Evolutionary conservation across 1,284 basidiomycete species (phyloP).

Genomic region (Hemileia vastatrix): DNA sequence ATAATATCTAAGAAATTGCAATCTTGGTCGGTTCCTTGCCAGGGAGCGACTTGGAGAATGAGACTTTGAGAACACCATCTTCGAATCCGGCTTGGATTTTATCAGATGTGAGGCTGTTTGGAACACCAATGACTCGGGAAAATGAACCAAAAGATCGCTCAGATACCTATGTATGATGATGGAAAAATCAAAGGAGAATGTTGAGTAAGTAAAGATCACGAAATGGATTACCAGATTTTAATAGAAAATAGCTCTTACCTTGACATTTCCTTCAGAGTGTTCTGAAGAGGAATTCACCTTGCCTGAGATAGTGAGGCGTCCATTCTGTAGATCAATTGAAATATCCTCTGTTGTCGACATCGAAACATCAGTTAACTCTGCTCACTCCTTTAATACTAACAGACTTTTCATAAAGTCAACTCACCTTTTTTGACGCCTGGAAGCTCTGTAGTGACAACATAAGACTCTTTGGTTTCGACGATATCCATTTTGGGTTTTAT

Average conservation of each 20-base stretch:
- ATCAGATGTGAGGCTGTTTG: slow-evolving; percentile 5
- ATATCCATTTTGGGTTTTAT: slow-evolving; percentile 19
- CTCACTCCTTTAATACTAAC: no score
- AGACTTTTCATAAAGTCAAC: no score
- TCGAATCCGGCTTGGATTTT: slow-evolving; percentile 18
- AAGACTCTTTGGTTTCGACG: slow-evolving; percentile 11
- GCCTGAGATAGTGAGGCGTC: slow-evolving; percentile 10
- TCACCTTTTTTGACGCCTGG: slow-evolving; percentile 19
- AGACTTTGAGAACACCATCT: slow-evolving; percentile 12
- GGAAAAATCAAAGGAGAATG: no score
- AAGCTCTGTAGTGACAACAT: slow-evolving; percentile 11
- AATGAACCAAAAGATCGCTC: slow-evolving; percentile 19
- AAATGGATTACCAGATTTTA: background rate
- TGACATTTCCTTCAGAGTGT: slow-evolving; percentile 9
- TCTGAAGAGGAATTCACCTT: slow-evolving; percentile 12
- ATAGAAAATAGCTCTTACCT: slow-evolving; percentile 7
- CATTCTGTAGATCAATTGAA: slow-evolving; percentile 17
- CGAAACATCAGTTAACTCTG: no score
- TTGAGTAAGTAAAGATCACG: background rate
- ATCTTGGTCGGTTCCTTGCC: background rate
- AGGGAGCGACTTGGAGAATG: slow-evolving; percentile 10
- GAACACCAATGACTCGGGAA: slow-evolving; percentile 12
- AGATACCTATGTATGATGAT: slow-evolving; percentile 2
- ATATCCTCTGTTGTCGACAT: slow-evolving; percentile 9
- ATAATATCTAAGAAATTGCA: background rate